Evolutionary conservation across 352 stramenopile species (phyloP).

Genomic region (Phytophthora rubi): DNA sequence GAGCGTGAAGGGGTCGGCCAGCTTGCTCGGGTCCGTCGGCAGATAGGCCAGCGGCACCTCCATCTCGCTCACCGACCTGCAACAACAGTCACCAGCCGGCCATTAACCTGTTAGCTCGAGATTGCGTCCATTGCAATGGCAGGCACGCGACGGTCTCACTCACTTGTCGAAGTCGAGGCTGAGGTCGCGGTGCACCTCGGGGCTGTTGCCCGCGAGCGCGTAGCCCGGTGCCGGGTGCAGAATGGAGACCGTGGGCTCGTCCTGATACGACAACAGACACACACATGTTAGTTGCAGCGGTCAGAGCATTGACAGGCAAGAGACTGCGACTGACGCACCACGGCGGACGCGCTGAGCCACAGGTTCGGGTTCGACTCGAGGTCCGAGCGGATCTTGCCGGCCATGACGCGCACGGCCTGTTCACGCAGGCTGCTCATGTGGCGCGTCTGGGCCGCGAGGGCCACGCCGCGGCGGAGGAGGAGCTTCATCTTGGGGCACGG

Average conservation of each 20-base stretch:
- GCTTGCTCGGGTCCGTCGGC: conserved; percentile 51
- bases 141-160: neutral
- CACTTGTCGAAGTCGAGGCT: conserved; percentile 51
- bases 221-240: conserved; percentile 75
- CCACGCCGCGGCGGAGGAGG: conserved; percentile 28
- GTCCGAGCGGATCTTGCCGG: conserved; percentile 63
- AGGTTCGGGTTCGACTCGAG: conserved; percentile 85
- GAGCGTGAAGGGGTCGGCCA: conserved; percentile 94
- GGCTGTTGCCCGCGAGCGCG: conserved; percentile 40
- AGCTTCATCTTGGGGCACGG: conserved; percentile 38
- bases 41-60: conserved; percentile 56
- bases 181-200: conserved; percentile 40
- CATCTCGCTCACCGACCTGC: conserved; percentile 29
- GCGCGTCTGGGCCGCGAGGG: conserved; percentile 15
- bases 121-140: too few species aligned
- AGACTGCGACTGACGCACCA: conserved; percentile 52
- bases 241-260: conserved; percentile 87
- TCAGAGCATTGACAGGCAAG: neutral
- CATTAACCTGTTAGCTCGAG: too few species aligned
- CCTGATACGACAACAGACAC: conserved; percentile 32
- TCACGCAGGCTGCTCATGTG: conserved; percentile 68
- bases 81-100: neutral
- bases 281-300: too few species aligned
- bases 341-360: conserved; percentile 78
- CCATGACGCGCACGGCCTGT: conserved; percentile 62